These are phyloP conservation scores for Xerocomellus chrysenteron DNA, from an alignment of 768 basidiomycete genomes.

Conservation along the genomic window DNA sequence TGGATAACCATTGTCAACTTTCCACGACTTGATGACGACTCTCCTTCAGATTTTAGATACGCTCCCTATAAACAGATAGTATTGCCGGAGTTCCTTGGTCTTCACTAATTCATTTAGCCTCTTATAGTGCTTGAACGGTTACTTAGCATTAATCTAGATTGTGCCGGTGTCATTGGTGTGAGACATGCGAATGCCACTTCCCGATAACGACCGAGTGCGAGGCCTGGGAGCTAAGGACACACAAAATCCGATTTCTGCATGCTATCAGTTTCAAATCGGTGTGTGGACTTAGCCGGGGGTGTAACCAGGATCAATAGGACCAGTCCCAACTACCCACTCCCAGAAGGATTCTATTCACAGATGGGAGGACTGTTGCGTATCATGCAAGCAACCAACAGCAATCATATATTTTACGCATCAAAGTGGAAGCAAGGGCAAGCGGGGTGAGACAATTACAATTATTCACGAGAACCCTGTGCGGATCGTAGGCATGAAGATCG, in stretches of 20 bases:
- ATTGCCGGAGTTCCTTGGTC: not conserved
- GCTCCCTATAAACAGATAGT: conserved; percentile 13
- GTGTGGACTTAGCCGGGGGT: not conserved
- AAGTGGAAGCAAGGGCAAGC: not conserved
- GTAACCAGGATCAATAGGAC: no score
- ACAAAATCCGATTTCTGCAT: not conserved
- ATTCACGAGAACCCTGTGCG: conserved; percentile 47
- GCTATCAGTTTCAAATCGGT: not conserved
- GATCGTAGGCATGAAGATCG: conserved; percentile 59
- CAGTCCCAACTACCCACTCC: not conserved
- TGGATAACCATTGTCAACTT: conserved; percentile 1
- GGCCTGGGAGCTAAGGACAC: not conserved
- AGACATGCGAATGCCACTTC: not conserved
- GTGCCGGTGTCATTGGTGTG: not conserved
- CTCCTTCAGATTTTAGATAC: conserved; percentile 14
- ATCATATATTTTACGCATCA: not conserved
- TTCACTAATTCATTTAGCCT: conserved; percentile 16
- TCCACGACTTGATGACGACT: conserved; percentile 16
- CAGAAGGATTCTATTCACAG: not conserved
- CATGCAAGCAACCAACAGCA: not conserved
- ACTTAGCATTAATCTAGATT: conserved; percentile 10
- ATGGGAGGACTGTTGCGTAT: not conserved
- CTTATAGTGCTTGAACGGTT: conserved; percentile 9
- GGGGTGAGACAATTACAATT: not conserved
- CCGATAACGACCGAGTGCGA: not conserved